These are phyloP conservation scores for Cymbidium sinense DNA, from an alignment of 106 monocot genomes.

Conservation along the genomic window DNA sequence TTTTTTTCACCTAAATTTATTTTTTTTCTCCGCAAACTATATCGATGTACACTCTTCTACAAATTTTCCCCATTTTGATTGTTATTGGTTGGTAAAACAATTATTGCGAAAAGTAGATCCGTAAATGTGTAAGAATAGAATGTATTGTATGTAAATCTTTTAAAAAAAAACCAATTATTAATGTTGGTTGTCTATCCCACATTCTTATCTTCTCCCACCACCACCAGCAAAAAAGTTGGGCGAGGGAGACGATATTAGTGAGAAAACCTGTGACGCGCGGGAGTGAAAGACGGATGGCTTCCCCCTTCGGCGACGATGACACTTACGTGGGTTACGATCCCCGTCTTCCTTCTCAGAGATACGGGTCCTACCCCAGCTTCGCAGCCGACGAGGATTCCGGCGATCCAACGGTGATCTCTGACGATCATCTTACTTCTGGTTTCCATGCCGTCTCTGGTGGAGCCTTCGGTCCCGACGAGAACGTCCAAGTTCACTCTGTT, in stretches of 20 bases:
- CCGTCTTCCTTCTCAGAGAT: conserved; percentile 9
- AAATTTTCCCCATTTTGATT: no score
- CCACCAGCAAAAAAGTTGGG: not conserved
- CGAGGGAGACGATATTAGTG: not conserved
- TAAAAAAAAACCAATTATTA: no score
- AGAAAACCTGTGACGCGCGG: not conserved
- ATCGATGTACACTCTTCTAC: no score
- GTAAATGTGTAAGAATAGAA: no score
- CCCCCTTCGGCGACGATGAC: conserved; percentile 16
- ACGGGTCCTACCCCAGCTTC: conserved; percentile 14
- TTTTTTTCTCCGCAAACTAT: no score
- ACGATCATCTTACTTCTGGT: conserved; percentile 4
- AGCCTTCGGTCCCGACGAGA: conserved; percentile 1
- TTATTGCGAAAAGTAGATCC: no score
- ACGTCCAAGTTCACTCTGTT: not conserved
- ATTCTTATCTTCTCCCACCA: no score
- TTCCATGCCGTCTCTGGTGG: not conserved
- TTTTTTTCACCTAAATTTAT: no score
- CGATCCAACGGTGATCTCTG: conserved; percentile 7
- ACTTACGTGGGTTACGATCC: conserved; percentile 8
- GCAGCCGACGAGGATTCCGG: conserved; percentile 9
- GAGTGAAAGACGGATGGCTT: not conserved
- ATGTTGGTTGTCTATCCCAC: no score
- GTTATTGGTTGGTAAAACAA: no score
- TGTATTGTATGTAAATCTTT: no score